Evolutionary conservation across 192 early-diverging fungal species (phyloP), one percentile per base, ranked within the genome.

Genomic region (Spinellus fusiger): DNA sequence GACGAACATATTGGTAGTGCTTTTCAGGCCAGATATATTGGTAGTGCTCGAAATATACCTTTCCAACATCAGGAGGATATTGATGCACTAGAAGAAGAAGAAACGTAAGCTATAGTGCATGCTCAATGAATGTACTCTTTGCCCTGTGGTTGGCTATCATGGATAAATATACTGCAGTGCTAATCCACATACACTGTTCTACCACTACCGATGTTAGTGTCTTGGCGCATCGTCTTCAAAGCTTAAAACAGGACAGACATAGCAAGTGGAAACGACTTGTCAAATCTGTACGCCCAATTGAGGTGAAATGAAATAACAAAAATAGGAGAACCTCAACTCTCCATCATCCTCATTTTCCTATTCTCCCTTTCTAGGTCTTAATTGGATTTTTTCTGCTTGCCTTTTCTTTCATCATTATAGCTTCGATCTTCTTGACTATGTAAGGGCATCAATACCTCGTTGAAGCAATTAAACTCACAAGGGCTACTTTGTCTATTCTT

Each of bases 351-450:
- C 27, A 20, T 25, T 25, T 31, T 12, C 27, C 27, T 53, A 16
- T 16, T 49, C 12, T 27, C 31, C 5, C 22, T 34, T 44, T 50
- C 2, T 49, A 71, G 70, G 28, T 66, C 44, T 18, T 65, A 25
- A 34, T 66, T 52, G 70, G 70, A 16, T 16, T 62, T 33, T 5
- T 66, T 28, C n/a, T 60, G 12, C 22, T 73, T 13, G 37, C 13
- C 12, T 29, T 64, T 29, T 57, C 64, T 7, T 50, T 61, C 8
- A 37, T 71, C 13, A 48, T 71, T 27, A 49, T 62, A 18, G 34
- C 52, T n/a, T 73, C 71, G 22, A 73, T 73, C 37, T 68, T 68
- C 53, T 25, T 73, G 58, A 68, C 66, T 22, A 73, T 66, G 70
- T 63, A 34, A 56, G 54, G 25, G 20, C 5, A 58, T n/a, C n/a